phyloP scores from a whole-genome alignment of 768 basidiomycete genomes.

The Naganishia onofrii region DNA sequence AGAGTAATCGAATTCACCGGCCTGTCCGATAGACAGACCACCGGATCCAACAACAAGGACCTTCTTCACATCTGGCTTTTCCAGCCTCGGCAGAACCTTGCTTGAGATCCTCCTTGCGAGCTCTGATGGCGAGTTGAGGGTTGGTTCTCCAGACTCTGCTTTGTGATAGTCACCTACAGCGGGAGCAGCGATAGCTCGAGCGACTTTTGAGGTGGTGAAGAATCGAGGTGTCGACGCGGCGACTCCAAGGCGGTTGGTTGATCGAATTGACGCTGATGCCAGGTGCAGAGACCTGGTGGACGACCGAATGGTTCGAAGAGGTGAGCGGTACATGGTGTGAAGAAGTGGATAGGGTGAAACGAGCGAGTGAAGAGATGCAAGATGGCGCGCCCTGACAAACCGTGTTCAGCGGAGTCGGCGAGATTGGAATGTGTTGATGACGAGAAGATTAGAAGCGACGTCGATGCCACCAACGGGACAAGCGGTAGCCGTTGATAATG shows the following conservation, averaged over 20 bases:
- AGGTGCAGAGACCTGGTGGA: constrained; percentile 17
- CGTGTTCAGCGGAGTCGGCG: background rate
- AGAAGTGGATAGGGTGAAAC: background rate
- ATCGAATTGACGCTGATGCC: background rate
- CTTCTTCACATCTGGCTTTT: constrained; percentile 85
- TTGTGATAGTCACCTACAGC: constrained; percentile 52
- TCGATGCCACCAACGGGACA: background rate
- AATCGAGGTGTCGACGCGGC: constrained; percentile 11
- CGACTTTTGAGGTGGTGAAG: constrained; percentile 20
- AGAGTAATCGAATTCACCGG: constrained; percentile 99
- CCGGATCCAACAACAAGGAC: constrained; percentile 95
- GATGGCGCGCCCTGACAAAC: background rate
- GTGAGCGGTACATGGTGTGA: constrained; percentile 23
- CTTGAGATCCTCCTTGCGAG: constrained; percentile 90
- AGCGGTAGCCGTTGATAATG: background rate
- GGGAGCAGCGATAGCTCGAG: constrained; percentile 51
- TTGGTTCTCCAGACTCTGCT: constrained; percentile 41
- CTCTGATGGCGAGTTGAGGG: constrained; percentile 86
- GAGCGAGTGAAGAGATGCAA: background rate
- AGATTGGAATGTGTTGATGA: background rate
- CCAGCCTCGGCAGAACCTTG: constrained; percentile 85
- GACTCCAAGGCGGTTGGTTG: background rate
- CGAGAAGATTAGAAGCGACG: background rate
- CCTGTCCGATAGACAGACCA: constrained; percentile 94
- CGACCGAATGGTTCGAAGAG: constrained; percentile 18